Conservation (phyloP, 176 grass and related monocot genomes). For the Dactylis glomerata region DNA sequence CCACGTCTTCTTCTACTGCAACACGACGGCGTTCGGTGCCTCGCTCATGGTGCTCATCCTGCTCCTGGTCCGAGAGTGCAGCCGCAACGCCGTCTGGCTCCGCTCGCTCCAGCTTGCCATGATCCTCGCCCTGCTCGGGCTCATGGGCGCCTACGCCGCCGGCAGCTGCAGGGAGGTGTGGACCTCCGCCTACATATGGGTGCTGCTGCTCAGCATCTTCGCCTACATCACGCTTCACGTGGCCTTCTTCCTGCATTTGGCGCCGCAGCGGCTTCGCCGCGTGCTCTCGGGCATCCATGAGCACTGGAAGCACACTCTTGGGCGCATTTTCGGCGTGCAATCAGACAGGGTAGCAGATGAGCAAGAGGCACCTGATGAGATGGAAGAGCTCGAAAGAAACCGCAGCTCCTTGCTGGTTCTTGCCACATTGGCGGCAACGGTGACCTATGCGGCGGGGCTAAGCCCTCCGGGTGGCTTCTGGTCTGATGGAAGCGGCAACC, state of each 20-base stretch:
- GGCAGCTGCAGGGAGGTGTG: conserved; percentile 47
- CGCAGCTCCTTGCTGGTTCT: conserved; percentile 35
- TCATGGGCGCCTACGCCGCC: conserved; percentile 49
- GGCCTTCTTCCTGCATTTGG: conserved; percentile 29
- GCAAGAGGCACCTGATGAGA: not conserved
- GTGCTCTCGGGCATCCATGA: not conserved
- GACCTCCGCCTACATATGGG: conserved; percentile 47
- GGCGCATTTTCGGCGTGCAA: not conserved
- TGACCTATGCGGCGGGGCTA: conserved; percentile 31
- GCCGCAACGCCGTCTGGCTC: conserved; percentile 33
- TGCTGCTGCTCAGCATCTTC: conserved; percentile 36
- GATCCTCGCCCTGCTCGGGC: conserved; percentile 34
- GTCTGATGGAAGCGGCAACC: not conserved
- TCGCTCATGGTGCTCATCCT: conserved; percentile 32
- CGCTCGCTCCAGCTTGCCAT: conserved; percentile 37
- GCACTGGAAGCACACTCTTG: not conserved
- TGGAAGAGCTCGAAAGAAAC: conserved; percentile 26
- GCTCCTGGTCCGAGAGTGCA: conserved; percentile 20
- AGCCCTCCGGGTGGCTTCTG: conserved; percentile 48
- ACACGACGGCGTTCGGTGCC: conserved; percentile 33
- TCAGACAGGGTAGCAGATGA: not conserved
- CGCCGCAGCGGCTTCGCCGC: not conserved
- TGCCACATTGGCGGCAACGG: conserved; percentile 30
- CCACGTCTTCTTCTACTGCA: conserved; percentile 47
- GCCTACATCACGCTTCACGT: conserved; percentile 44